Percentiles rank a stretch among this genome's conserved stretches.
Evolutionary conservation across 2,329 filamentous ascomycete species (phyloP).

Genomic region (Coccinonectria pachysandricola): DNA sequence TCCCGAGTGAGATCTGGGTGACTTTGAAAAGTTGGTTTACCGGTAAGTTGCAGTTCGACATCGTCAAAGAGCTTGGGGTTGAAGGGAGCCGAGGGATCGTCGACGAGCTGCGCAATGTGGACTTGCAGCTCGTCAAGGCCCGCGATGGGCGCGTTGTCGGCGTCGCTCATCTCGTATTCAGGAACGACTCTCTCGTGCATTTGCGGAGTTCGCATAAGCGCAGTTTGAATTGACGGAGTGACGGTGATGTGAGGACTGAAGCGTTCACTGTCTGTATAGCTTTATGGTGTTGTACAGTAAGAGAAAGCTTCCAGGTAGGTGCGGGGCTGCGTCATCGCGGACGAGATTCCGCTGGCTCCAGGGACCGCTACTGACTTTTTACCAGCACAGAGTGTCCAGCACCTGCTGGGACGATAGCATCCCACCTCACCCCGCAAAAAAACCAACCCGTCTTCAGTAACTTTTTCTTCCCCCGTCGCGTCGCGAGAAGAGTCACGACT

Average conservation of each 20-base stretch:
- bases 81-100: slow-evolving; percentile 31
- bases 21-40: slow-evolving; percentile 25
- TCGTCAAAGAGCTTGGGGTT: slow-evolving; percentile 45
- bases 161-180: slow-evolving; percentile 27
- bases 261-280: too few relatives aligned
- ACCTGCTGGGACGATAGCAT: background rate
- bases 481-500: too few relatives aligned
- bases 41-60: slow-evolving; percentile 48
- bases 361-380: too few relatives aligned
- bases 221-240: background rate
- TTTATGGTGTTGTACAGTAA: background rate
- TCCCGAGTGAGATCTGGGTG: too few relatives aligned
- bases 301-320: background rate
- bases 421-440: slow-evolving; percentile 14
- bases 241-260: background rate
- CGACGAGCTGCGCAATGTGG: slow-evolving; percentile 42
- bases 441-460: slow-evolving; percentile 4
- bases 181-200: slow-evolving; percentile 27
- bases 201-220: too few relatives aligned
- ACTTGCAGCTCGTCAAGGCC: slow-evolving; percentile 43
- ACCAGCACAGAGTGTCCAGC: too few relatives aligned
- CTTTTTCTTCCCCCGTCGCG: too few relatives aligned
- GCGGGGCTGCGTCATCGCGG: slow-evolving; percentile 9
- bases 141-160: slow-evolving; percentile 27
- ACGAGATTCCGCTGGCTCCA: slow-evolving; percentile 5